Evolutionary conservation across 2,329 filamentous ascomycete species (phyloP).

Genomic region (Raffaelea ambrosiae): DNA sequence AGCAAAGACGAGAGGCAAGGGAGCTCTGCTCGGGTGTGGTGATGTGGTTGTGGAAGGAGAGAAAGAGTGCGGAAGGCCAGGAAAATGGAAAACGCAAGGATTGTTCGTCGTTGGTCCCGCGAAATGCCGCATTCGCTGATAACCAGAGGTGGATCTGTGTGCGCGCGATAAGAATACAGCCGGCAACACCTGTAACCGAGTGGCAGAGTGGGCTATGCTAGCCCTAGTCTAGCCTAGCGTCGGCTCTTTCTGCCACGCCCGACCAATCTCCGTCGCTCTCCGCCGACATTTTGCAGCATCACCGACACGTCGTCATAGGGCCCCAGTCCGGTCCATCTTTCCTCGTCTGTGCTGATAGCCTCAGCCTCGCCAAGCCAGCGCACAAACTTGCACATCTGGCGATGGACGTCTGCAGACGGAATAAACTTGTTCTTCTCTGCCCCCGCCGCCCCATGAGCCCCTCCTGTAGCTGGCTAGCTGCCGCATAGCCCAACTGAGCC

Average conservation of each 20-base stretch:
- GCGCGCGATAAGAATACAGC: slow-evolving; percentile 4
- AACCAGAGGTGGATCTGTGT: neutral
- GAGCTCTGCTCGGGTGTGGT: neutral
- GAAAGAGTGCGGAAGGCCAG: slow-evolving; percentile 3
- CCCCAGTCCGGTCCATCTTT: neutral
- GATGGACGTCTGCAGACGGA: too few relatives aligned
- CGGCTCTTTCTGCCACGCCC: slow-evolving; percentile 6
- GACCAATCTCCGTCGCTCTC: slow-evolving; percentile 14
- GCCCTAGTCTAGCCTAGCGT: slow-evolving; percentile 5
- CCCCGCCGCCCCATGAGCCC: too few relatives aligned
- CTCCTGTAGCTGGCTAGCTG: too few relatives aligned
- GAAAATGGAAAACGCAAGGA: neutral
- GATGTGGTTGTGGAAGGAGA: slow-evolving; percentile 1
- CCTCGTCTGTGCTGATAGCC: neutral
- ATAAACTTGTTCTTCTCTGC: too few relatives aligned
- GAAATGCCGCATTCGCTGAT: slow-evolving; percentile 7
- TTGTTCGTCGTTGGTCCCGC: slow-evolving; percentile 6
- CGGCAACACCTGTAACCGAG: neutral
- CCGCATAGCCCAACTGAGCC: too few relatives aligned
- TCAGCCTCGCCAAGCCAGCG: neutral
- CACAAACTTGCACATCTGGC: too few relatives aligned
- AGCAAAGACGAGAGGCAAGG: neutral
- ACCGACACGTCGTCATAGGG: neutral
- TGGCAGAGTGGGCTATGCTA: neutral
- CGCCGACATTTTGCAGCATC: slow-evolving; percentile 7